phyloP scores from a whole-genome alignment of 306 rosid species.

The Aeschynomene evenia region DNA sequence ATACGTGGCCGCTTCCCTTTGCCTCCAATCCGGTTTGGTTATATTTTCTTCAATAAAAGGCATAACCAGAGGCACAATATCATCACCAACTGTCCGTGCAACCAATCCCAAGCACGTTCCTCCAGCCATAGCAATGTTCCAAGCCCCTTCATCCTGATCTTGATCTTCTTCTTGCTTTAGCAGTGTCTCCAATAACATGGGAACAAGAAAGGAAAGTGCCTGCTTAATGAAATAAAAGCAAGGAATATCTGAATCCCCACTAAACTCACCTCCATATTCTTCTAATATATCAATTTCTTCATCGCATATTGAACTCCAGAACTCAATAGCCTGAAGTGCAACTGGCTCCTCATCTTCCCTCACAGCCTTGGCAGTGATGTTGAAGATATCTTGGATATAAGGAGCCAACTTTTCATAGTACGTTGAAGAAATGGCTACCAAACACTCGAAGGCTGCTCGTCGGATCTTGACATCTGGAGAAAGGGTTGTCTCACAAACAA shows the following conservation, averaged over 20 bases:
- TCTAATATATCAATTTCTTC: constrained; percentile 91
- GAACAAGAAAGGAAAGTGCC: constrained; percentile 83
- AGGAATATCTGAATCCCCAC: constrained; percentile 76
- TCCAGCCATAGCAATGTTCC: constrained; percentile 99
- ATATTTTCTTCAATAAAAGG: constrained; percentile 91
- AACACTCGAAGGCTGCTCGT: constrained; percentile 79
- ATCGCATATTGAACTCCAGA: constrained; percentile 96
- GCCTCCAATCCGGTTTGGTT: constrained; percentile 90
- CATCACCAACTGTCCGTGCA: constrained; percentile 93
- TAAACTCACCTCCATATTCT: constrained; percentile 84
- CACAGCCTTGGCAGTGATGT: constrained; percentile 86
- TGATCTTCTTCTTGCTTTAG: constrained; percentile 95
- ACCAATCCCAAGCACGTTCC: constrained; percentile 94
- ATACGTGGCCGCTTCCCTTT: constrained; percentile 92
- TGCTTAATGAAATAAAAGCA: constrained; percentile 86
- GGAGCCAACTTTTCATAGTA: constrained; percentile 83
- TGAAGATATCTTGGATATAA: constrained; percentile 79
- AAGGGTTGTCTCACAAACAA: constrained; percentile 90
- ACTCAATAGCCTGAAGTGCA: constrained; percentile 90
- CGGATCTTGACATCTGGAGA: constrained; percentile 78
- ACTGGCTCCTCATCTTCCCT: constrained; percentile 91
- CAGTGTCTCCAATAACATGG: constrained; percentile 80
- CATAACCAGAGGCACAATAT: constrained; percentile 86
- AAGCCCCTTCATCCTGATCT: constrained; percentile 97
- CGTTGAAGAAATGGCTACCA: constrained; percentile 87